Percentiles rank a stretch among this genome's conserved stretches.
These are phyloP conservation scores for Cudoniella acicularis DNA, from an alignment of 495 filamentous ascomycete species.

Conservation along the genomic window DNA sequence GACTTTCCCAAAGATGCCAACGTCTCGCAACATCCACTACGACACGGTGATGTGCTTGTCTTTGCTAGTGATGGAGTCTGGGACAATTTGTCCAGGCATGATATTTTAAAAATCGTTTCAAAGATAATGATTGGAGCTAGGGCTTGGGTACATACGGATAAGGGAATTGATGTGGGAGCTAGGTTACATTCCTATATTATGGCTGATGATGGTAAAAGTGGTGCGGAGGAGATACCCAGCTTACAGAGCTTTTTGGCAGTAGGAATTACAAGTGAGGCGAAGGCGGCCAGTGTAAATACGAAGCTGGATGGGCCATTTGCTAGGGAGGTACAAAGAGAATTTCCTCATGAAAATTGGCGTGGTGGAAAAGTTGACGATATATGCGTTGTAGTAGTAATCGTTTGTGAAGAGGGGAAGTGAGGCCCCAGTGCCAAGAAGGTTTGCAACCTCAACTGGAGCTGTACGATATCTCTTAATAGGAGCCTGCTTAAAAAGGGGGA, in stretches of 20 bases:
- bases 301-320: constrained; percentile 89
- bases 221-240: constrained; percentile 29
- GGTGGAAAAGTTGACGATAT: constrained; percentile 94
- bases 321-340: constrained; percentile 83
- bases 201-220: constrained; percentile 29
- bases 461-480: background rate
- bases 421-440: background rate
- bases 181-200: constrained; percentile 49
- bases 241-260: constrained; percentile 77
- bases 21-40: constrained; percentile 66
- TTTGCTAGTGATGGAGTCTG: constrained; percentile 94
- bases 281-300: constrained; percentile 72
- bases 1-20: constrained; percentile 85
- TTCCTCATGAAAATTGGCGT: constrained; percentile 75
- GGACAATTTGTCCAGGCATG: constrained; percentile 91
- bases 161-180: constrained; percentile 55
- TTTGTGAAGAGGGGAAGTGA: constrained; percentile 46
- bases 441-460: background rate
- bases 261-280: constrained; percentile 74
- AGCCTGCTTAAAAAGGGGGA: background rate
- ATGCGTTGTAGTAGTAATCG: constrained; percentile 71
- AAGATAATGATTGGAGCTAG: constrained; percentile 65
- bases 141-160: constrained; percentile 64
- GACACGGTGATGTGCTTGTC: constrained; percentile 86
- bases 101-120: constrained; percentile 76